Percentiles rank a stretch among this genome's conserved stretches.
Evolutionary conservation across 192 early-diverging fungal genomes (phyloP).

Genomic region (Podila verticillata): DNA sequence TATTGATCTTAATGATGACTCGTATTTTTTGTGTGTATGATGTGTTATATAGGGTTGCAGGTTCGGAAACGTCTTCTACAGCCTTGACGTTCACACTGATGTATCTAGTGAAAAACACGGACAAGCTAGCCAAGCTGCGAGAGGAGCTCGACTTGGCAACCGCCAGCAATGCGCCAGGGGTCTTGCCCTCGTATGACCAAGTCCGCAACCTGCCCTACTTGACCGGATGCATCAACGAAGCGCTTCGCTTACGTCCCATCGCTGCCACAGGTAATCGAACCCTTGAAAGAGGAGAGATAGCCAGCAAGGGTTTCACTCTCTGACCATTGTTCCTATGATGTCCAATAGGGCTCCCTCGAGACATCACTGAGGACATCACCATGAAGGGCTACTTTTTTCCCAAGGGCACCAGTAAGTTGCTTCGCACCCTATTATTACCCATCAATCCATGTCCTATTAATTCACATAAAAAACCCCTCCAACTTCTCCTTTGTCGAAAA

Average conservation of each 20-base stretch:
- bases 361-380: slow-evolving; percentile 45
- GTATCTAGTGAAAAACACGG: slow-evolving; percentile 29
- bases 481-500: too few relatives aligned
- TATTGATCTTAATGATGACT: too few relatives aligned
- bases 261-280: slow-evolving; percentile 25
- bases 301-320: background rate
- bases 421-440: too few relatives aligned
- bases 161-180: background rate
- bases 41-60: slow-evolving; percentile 36
- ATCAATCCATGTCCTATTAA: background rate
- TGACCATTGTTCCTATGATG: too few relatives aligned
- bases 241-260: slow-evolving; percentile 54
- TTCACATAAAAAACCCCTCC: too few relatives aligned
- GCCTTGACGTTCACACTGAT: slow-evolving; percentile 32
- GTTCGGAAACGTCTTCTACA: slow-evolving; percentile 35
- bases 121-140: slow-evolving; percentile 19
- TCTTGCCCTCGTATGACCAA: slow-evolving; percentile 38
- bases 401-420: slow-evolving; percentile 52
- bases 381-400: slow-evolving; percentile 59
- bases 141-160: slow-evolving; percentile 28
- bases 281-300: too few relatives aligned
- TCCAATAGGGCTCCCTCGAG: slow-evolving; percentile 47
- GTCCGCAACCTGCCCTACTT: slow-evolving; percentile 58
- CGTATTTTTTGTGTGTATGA: too few relatives aligned
- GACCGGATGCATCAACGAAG: slow-evolving; percentile 62